phyloP scores from a whole-genome alignment of 495 filamentous ascomycete species.

The Alectoria sarmentosa region DNA sequence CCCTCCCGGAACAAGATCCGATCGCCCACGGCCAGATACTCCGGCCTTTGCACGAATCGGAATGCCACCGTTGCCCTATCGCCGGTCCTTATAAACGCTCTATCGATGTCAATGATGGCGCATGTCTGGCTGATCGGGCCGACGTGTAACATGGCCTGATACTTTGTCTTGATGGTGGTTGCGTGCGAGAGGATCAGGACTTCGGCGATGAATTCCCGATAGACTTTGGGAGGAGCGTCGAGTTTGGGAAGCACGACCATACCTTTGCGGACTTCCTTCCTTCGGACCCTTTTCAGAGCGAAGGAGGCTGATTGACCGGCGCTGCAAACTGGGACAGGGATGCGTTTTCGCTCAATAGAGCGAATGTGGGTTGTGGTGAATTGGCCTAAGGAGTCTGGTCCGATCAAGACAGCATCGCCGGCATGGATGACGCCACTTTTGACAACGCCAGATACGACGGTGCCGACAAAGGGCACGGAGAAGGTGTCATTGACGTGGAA shows the following conservation, averaged over 20 bases:
- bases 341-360: slow-evolving; percentile 92
- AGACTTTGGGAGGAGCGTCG: slow-evolving; percentile 69
- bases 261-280: slow-evolving; percentile 95
- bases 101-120: slow-evolving; percentile 94
- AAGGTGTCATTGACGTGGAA: slow-evolving; percentile 97
- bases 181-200: slow-evolving; percentile 94
- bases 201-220: slow-evolving; percentile 90
- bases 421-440: slow-evolving; percentile 83
- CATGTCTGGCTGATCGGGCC: slow-evolving; percentile 94
- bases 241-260: slow-evolving; percentile 93
- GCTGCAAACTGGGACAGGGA: slow-evolving; percentile 78
- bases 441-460: slow-evolving; percentile 90
- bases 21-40: slow-evolving; percentile 85
- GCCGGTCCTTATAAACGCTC: slow-evolving; percentile 90
- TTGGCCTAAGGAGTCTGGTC: slow-evolving; percentile 85
- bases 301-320: slow-evolving; percentile 93
- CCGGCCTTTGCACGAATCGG: slow-evolving; percentile 90
- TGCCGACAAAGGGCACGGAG: slow-evolving; percentile 96
- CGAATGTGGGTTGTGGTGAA: slow-evolving; percentile 87
- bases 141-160: slow-evolving; percentile 98
- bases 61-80: slow-evolving; percentile 91
- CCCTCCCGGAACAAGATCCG: slow-evolving; percentile 91
- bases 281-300: slow-evolving; percentile 72
- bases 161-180: slow-evolving; percentile 97
- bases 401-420: slow-evolving; percentile 82